These are phyloP conservation scores for Pseudozyma hubeiensis DNA, from an alignment of 1,284 basidiomycete genomes.

Conservation along the genomic window DNA sequence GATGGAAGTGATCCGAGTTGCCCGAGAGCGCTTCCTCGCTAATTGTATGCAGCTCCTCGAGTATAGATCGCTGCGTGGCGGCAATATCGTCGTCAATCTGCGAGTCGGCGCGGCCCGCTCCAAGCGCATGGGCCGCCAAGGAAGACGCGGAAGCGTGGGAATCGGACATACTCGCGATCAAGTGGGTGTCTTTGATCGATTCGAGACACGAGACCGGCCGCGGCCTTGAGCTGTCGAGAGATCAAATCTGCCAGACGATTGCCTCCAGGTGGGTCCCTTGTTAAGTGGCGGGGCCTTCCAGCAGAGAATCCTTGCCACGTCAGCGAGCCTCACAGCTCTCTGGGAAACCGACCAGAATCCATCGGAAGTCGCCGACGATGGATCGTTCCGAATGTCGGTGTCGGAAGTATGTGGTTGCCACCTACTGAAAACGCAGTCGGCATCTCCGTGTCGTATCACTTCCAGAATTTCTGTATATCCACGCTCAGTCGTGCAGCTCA, in stretches of 20 bases:
- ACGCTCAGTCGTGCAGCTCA: slow-evolving; percentile 1
- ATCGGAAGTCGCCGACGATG: too few species aligned
- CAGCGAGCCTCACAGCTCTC: too few species aligned
- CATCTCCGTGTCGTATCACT: too few species aligned
- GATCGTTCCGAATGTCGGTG: too few species aligned
- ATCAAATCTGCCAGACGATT: too few species aligned
- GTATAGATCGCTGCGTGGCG: slow-evolving; percentile 41
- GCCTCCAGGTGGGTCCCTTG: too few species aligned
- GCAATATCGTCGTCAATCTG: slow-evolving; percentile 29
- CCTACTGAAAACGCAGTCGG: not conserved
- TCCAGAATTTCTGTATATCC: not conserved
- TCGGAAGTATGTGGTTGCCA: slow-evolving; percentile 1
- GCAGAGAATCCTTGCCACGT: too few species aligned
- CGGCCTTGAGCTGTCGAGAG: too few species aligned
- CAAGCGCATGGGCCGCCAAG: slow-evolving; percentile 4
- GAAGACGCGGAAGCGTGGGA: not conserved
- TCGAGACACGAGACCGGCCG: too few species aligned
- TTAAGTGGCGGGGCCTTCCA: too few species aligned
- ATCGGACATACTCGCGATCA: not conserved
- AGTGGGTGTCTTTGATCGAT: not conserved
- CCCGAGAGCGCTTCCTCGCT: slow-evolving; percentile 25
- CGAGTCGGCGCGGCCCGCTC: not conserved
- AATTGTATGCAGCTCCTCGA: slow-evolving; percentile 48
- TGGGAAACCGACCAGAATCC: too few species aligned
- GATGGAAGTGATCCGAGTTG: not conserved